Conservation (phyloP, 2,329 filamentous ascomycete genomes). For the Calonectria pauciramosa region DNA sequence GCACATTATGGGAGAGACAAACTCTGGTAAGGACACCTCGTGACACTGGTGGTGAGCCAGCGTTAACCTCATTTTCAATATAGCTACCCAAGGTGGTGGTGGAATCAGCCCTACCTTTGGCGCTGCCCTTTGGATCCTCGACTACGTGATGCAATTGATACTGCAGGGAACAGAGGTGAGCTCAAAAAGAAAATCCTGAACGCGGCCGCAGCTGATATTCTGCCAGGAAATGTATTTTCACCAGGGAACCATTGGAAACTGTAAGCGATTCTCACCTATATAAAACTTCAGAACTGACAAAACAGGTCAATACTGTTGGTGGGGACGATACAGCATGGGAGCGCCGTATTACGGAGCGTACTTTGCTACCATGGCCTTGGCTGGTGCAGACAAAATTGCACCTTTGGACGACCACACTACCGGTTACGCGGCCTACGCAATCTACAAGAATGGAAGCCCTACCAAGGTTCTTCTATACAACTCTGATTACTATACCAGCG, state of each 20-base stretch:
- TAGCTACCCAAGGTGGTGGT: slow-evolving; percentile 54
- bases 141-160: slow-evolving; percentile 53
- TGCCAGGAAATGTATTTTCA: slow-evolving; percentile 59
- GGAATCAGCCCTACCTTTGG: slow-evolving; percentile 57
- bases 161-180: slow-evolving; percentile 43
- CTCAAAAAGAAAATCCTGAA: not conserved
- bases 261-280: slow-evolving; percentile 45
- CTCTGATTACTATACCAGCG: slow-evolving; percentile 56
- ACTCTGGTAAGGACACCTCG: slow-evolving; percentile 45
- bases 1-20: slow-evolving; percentile 61
- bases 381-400: slow-evolving; percentile 58
- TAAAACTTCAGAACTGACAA: not conserved
- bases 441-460: slow-evolving; percentile 55
- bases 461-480: slow-evolving; percentile 60
- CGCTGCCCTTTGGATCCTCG: slow-evolving; percentile 57
- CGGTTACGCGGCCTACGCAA: slow-evolving; percentile 61
- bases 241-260: slow-evolving; percentile 66
- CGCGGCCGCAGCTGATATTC: not conserved
- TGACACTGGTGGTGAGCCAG: too few species aligned
- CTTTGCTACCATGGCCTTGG: slow-evolving; percentile 59
- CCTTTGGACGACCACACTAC: slow-evolving; percentile 59
- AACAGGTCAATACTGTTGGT: slow-evolving; percentile 61
- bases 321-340: slow-evolving; percentile 62
- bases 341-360: slow-evolving; percentile 67
- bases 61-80: not conserved